A percentile compares a stretch with the other conserved stretches of the same genome.
Conservation (phyloP, 2,329 filamentous ascomycete genomes). For the Dothidotthia symphoricarpi region DNA sequence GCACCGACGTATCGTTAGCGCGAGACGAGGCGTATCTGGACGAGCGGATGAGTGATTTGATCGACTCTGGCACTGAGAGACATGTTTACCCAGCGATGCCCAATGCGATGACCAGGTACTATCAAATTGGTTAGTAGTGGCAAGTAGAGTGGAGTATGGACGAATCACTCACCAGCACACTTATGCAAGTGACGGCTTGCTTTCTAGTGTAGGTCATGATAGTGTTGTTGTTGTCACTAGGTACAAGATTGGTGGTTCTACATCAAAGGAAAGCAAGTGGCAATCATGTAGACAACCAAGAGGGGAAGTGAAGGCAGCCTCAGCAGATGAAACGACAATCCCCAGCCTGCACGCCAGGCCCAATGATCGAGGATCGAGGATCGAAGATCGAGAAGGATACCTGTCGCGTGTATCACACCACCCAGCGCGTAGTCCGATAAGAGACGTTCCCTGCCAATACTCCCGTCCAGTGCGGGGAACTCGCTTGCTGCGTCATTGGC, state of each 20-base stretch:
- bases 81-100: slow-evolving; percentile 38
- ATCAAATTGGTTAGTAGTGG: slow-evolving; percentile 3
- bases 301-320: not conserved
- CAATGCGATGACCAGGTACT: slow-evolving; percentile 46
- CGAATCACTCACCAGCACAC: slow-evolving; percentile 33
- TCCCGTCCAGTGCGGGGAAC: too few species aligned
- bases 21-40: slow-evolving; percentile 33
- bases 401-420: too few species aligned
- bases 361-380: not conserved
- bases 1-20: slow-evolving; percentile 40
- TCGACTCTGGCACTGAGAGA: not conserved
- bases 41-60: slow-evolving; percentile 12
- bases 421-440: too few species aligned
- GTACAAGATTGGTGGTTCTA: too few species aligned
- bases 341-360: slow-evolving; percentile 4
- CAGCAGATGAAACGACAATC: not conserved
- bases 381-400: too few species aligned
- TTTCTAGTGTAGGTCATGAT: slow-evolving; percentile 41
- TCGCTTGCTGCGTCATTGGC: too few species aligned
- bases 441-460: too few species aligned
- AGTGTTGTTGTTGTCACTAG: not conserved
- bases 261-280: too few species aligned
- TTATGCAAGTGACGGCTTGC: slow-evolving; percentile 41
- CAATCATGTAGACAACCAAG: not conserved
- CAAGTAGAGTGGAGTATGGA: not conserved